phyloP scores from a whole-genome alignment of 2,329 filamentous ascomycete species.

The Bipolaris victoriae region DNA sequence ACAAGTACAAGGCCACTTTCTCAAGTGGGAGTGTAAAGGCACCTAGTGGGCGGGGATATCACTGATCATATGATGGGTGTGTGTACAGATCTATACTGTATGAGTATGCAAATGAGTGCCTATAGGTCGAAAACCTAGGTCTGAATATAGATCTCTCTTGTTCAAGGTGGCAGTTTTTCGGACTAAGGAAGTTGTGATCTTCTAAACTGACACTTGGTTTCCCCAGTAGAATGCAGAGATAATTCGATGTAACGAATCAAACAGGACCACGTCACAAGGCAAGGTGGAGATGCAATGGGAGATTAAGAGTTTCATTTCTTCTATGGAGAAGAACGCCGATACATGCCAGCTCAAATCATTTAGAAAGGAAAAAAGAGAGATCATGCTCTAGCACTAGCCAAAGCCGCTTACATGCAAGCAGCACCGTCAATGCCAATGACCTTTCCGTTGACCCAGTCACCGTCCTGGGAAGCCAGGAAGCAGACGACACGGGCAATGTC shows the following conservation, averaged over 20 bases:
- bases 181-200: neutral
- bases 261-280: neutral
- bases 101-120: neutral
- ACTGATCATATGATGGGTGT: neutral
- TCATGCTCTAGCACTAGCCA: conserved; percentile 2
- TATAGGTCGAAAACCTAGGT: neutral
- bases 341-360: conserved; percentile 13
- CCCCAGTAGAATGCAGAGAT: too few species aligned
- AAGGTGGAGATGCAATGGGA: neutral
- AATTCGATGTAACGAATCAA: too few species aligned
- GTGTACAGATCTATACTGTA: neutral
- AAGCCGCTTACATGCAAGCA: conserved; percentile 49
- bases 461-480: conserved; percentile 63
- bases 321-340: conserved; percentile 13
- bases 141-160: neutral
- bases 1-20: conserved; percentile 42
- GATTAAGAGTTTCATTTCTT: conserved; percentile 7
- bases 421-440: conserved; percentile 57
- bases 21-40: conserved; percentile 40
- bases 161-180: neutral
- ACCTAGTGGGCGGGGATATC: conserved; percentile 21
- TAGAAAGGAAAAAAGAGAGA: conserved; percentile 6
- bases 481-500: conserved; percentile 71
- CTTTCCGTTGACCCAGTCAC: conserved; percentile 64
- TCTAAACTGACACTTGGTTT: neutral